These are phyloP conservation scores for Alliaria petiolata DNA, from an alignment of 345 rosid species.

Conservation along the genomic window DNA sequence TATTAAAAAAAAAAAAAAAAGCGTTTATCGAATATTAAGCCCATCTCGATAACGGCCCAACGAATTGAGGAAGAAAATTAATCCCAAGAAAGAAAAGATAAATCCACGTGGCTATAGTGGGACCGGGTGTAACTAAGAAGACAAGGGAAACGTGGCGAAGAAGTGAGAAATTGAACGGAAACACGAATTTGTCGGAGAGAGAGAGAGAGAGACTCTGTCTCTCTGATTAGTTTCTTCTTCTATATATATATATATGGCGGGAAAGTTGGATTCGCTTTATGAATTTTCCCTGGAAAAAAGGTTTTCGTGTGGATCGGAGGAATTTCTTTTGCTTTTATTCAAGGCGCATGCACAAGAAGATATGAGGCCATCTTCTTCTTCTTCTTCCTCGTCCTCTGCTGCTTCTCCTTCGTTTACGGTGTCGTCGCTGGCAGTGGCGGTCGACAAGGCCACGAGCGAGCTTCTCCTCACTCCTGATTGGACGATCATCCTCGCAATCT, in stretches of 20 bases:
- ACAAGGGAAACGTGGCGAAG: slow-evolving; percentile 26
- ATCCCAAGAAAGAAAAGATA: too few relatives aligned
- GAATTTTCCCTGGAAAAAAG: background rate
- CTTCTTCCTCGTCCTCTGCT: slow-evolving; percentile 4
- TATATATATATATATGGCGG: slow-evolving; percentile 3
- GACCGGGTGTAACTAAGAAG: slow-evolving; percentile 17
- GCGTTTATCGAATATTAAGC: too few relatives aligned
- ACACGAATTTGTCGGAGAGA: slow-evolving; percentile 9
- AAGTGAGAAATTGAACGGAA: slow-evolving; percentile 10
- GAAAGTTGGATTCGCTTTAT: background rate
- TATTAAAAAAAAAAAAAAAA: too few relatives aligned
- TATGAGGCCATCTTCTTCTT: slow-evolving; percentile 7
- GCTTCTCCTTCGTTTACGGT: slow-evolving; percentile 28
- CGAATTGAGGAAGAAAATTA: too few relatives aligned
- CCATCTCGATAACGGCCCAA: too few relatives aligned
- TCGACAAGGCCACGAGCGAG: slow-evolving; percentile 93
- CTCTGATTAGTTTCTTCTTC: background rate
- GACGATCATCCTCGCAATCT: slow-evolving; percentile 87
- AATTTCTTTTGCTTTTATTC: too few relatives aligned
- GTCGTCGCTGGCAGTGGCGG: slow-evolving; percentile 68
- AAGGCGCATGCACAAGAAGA: too few relatives aligned
- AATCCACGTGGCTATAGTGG: background rate
- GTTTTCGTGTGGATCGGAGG: too few relatives aligned
- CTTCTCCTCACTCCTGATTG: slow-evolving; percentile 81
- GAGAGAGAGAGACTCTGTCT: background rate